Evolutionary conservation across 352 stramenopile genomes (phyloP), one percentile per base, ranked within the genome.

Genomic region (Phytophthora tubulina): DNA sequence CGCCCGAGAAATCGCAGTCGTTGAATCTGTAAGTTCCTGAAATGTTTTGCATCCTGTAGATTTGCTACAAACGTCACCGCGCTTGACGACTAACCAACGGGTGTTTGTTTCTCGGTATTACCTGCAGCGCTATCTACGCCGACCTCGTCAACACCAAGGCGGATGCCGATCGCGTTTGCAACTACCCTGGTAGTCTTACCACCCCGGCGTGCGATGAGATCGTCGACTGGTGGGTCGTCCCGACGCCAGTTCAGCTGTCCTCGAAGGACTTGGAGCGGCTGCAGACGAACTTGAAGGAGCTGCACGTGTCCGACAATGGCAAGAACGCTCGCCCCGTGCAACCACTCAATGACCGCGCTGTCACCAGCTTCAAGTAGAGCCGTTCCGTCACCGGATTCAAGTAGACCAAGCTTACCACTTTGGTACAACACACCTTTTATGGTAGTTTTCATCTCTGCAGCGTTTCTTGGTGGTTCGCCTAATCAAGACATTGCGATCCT

Each of bases 141-240:
- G 31, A 63, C 8, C 52, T 80, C 7, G 44, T 75, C 31, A 57
- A 59, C 46, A 67, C 31, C 7, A 73, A 54, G 13, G 55, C 32
- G 31, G 21, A 72, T 49, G 45, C 45, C 4, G 56, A 72, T 17
- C 65, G 51, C 10, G 45, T 76, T 8, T 83, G 75, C 58, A 90
- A 90, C 76, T 90, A 90, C 69, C 53, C 78, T 3, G 82, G 80
- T 11, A 88, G 80, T 21, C 73, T 88, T 45, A 90, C 80, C 10
- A 85, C 80, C 3, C 82, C 82, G 6, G 53, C 67, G 10, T 90
- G 82, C 52, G 52, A 63, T 21, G 82, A 90, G 63, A 76, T 75
- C 27, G 80, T 86, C n/a, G 74, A 86, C 60, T 88, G 80, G 82
- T 90, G 80, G 78, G 76, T 90, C 38, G 51, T 90, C 36, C 63